phyloP scores from a whole-genome alignment of 176 grass and related monocot species.

The Musa itinerans region DNA sequence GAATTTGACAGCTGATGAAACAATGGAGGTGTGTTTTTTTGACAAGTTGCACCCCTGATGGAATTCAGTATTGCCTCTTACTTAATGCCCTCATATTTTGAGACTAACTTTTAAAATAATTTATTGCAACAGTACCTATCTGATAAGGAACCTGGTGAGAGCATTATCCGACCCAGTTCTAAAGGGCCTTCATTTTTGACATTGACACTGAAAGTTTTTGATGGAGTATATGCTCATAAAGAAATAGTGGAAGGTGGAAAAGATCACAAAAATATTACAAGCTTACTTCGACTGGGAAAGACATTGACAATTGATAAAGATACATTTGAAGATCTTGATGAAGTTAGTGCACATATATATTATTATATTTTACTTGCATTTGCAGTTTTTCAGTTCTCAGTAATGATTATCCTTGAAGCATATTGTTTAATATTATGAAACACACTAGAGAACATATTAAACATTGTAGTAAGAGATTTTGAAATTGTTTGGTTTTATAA shows the following conservation, averaged over 20 bases:
- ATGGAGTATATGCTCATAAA: conserved; percentile 84
- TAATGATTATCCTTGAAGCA: not conserved
- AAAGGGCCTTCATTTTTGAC: conserved; percentile 80
- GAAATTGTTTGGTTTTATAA: too few relatives aligned
- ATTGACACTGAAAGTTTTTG: conserved; percentile 83
- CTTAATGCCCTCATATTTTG: not conserved
- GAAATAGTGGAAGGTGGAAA: conserved; percentile 90
- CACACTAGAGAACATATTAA: too few relatives aligned
- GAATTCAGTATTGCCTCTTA: not conserved
- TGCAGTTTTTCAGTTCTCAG: too few relatives aligned
- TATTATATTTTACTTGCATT: not conserved
- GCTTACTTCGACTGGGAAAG: conserved; percentile 92
- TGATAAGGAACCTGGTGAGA: conserved; percentile 85
- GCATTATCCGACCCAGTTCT: conserved; percentile 79
- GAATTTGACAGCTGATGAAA: conserved; percentile 88
- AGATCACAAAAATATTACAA: conserved; percentile 97
- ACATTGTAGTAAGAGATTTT: too few relatives aligned
- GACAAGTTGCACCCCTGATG: not conserved
- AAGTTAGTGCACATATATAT: conserved; percentile 35
- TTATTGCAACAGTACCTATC: conserved; percentile 55
- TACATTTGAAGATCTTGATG: conserved; percentile 98
- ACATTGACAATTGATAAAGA: conserved; percentile 78
- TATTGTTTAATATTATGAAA: not conserved
- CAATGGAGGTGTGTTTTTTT: conserved; percentile 58
- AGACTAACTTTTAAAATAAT: conserved; percentile 1